phyloP scores from a whole-genome alignment of 768 basidiomycete species.

The Tulasnella sp. region DNA sequence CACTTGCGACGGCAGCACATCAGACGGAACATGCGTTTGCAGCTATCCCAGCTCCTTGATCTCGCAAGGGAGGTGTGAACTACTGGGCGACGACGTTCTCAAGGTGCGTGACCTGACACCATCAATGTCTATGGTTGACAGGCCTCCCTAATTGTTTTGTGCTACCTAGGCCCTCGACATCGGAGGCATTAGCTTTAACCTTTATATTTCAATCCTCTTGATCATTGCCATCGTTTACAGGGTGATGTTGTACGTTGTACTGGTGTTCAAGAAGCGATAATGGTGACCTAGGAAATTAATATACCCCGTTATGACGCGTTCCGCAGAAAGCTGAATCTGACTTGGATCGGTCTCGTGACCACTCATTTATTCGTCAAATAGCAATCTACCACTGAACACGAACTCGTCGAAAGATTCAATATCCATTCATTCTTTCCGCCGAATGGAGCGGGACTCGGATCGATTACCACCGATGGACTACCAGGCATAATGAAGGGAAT shows the following conservation, averaged over 20 bases:
- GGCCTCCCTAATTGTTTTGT: background rate
- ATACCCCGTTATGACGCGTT: too few species aligned
- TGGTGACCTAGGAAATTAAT: background rate
- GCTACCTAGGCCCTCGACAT: slow-evolving; percentile 35
- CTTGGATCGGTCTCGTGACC: too few species aligned
- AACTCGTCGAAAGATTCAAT: too few species aligned
- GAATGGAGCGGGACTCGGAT: too few species aligned
- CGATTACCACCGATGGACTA: too few species aligned
- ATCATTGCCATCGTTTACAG: slow-evolving; percentile 39
- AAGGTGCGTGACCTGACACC: slow-evolving; percentile 4
- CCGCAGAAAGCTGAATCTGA: too few species aligned
- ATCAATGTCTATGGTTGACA: background rate
- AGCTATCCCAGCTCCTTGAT: slow-evolving; percentile 40
- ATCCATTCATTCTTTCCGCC: too few species aligned
- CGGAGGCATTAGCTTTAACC: slow-evolving; percentile 33
- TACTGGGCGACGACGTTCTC: slow-evolving; percentile 43
- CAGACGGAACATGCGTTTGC: slow-evolving; percentile 35
- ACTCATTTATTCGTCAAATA: too few species aligned
- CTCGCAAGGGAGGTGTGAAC: slow-evolving; percentile 32
- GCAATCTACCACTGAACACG: too few species aligned
- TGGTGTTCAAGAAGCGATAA: slow-evolving; percentile 20
- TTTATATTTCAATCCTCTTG: slow-evolving; percentile 39
- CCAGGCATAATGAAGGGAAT: too few species aligned
- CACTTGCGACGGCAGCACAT: slow-evolving; percentile 29
- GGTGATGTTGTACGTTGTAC: slow-evolving; percentile 28